These are phyloP conservation scores for Plenodomus tracheiphilus DNA, from an alignment of 2,329 filamentous ascomycete genomes.

Conservation along the genomic window DNA sequence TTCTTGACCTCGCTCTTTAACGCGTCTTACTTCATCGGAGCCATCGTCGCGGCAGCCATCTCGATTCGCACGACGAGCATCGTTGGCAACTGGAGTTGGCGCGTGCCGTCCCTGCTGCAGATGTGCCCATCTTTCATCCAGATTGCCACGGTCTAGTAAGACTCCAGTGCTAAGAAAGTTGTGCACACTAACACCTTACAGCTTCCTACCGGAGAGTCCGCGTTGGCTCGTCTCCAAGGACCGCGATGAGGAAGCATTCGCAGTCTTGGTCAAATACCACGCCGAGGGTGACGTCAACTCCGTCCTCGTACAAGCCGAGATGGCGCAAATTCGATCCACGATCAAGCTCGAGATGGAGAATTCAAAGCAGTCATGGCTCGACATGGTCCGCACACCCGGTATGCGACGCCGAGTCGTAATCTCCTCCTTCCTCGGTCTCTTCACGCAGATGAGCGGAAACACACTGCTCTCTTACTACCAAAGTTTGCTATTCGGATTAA, in stretches of 20 bases:
- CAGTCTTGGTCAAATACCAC: conserved; percentile 48
- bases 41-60: conserved; percentile 54
- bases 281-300: conserved; percentile 47
- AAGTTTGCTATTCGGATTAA: conserved; percentile 43
- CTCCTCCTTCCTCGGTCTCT: conserved; percentile 36
- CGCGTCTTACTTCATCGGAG: conserved; percentile 60
- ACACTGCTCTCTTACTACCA: conserved; percentile 45
- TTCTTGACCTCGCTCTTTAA: conserved; percentile 65
- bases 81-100: conserved; percentile 51
- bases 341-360: conserved; percentile 60
- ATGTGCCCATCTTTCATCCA: conserved; percentile 53
- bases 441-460: conserved; percentile 48
- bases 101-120: conserved; percentile 55
- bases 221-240: conserved; percentile 58
- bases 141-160: conserved; percentile 42
- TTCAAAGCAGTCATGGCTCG: conserved; percentile 58
- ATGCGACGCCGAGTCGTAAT: conserved; percentile 43
- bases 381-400: conserved; percentile 55
- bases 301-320: conserved; percentile 56
- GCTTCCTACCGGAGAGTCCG: conserved; percentile 47
- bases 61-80: conserved; percentile 55
- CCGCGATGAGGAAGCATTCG: conserved; percentile 49
- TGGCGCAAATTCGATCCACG: conserved; percentile 62
- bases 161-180: not conserved
- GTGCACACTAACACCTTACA: conserved; percentile 6